A percentile compares a stretch with the other conserved stretches of the same genome.
Evolutionary conservation across 2,329 filamentous ascomycete species (phyloP).

Genomic region (Fusarium clavum): DNA sequence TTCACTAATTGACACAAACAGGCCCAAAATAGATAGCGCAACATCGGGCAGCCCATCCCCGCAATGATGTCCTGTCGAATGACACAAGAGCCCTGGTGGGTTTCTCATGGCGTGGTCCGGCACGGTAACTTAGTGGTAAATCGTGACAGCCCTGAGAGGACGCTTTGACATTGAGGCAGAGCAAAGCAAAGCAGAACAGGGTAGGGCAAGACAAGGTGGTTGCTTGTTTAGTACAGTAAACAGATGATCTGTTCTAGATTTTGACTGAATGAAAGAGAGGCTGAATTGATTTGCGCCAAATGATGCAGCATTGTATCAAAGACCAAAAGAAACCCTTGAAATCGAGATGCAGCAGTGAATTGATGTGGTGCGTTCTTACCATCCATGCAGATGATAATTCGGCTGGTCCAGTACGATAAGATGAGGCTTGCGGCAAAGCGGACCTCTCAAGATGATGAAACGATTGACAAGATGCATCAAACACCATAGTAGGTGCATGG

Average conservation of each 20-base stretch:
- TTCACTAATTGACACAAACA: slow-evolving; percentile 18
- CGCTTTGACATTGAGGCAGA: slow-evolving; percentile 28
- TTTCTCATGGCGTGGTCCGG: slow-evolving; percentile 27
- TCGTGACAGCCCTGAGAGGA: slow-evolving; percentile 24
- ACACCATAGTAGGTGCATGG: not conserved
- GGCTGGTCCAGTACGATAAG: slow-evolving; percentile 12
- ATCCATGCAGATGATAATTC: slow-evolving; percentile 5
- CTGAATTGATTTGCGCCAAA: slow-evolving; percentile 26
- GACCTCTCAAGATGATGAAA: slow-evolving; percentile 24
- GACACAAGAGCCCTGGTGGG: slow-evolving; percentile 24
- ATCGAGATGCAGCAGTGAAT: slow-evolving; percentile 22
- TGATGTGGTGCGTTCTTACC: slow-evolving; percentile 24
- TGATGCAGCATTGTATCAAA: slow-evolving; percentile 15
- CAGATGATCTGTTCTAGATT: slow-evolving; percentile 43
- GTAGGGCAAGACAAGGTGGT: slow-evolving; percentile 19
- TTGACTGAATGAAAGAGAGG: slow-evolving; percentile 10
- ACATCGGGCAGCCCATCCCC: slow-evolving; percentile 33
- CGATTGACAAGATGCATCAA: slow-evolving; percentile 16
- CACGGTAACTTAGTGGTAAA: slow-evolving; percentile 1
- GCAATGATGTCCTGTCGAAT: slow-evolving; percentile 42
- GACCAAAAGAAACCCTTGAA: not conserved
- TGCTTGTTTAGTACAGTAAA: slow-evolving; percentile 21
- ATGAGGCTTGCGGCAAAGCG: slow-evolving; percentile 32
- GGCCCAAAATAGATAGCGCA: slow-evolving; percentile 41
- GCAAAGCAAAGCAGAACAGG: not conserved